These are phyloP conservation scores for Lasiodiplodia theobromae DNA, from an alignment of 2,329 filamentous ascomycete genomes.

Conservation along the genomic window DNA sequence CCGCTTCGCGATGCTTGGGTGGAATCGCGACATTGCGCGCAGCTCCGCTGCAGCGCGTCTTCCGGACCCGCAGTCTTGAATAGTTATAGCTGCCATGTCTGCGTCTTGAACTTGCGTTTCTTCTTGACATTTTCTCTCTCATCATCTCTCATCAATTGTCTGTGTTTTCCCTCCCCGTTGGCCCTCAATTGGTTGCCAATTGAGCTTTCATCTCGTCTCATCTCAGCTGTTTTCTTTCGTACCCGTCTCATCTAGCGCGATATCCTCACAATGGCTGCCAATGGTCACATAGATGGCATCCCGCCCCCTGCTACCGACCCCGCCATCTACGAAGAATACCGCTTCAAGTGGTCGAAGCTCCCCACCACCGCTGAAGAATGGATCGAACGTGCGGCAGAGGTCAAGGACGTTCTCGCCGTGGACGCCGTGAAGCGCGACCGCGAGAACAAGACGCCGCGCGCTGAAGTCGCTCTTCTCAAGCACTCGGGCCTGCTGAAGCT, in stretches of 20 bases:
- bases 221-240: background rate
- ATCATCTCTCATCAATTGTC: background rate
- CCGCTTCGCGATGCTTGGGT: constrained; percentile 16
- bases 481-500: constrained; percentile 59
- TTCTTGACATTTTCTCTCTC: background rate
- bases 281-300: background rate
- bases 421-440: constrained; percentile 58
- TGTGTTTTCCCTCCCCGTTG: background rate
- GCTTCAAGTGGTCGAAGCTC: constrained; percentile 45
- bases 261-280: constrained; percentile 11
- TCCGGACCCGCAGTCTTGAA: background rate
- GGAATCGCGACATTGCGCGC: constrained; percentile 20
- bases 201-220: background rate
- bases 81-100: constrained; percentile 16
- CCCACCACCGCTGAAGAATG: constrained; percentile 54
- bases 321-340: constrained; percentile 49
- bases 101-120: background rate
- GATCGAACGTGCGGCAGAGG: constrained; percentile 57
- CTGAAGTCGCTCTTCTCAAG: constrained; percentile 61
- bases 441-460: constrained; percentile 60
- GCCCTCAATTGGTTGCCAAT: background rate
- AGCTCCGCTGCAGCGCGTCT: constrained; percentile 1
- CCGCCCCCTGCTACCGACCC: constrained; percentile 43
- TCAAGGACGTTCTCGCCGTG: constrained; percentile 57
- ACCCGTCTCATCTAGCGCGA: background rate